These are phyloP conservation scores for Coemansia sp. DNA, from an alignment of 192 early-diverging fungal species.

Conservation along the genomic window DNA sequence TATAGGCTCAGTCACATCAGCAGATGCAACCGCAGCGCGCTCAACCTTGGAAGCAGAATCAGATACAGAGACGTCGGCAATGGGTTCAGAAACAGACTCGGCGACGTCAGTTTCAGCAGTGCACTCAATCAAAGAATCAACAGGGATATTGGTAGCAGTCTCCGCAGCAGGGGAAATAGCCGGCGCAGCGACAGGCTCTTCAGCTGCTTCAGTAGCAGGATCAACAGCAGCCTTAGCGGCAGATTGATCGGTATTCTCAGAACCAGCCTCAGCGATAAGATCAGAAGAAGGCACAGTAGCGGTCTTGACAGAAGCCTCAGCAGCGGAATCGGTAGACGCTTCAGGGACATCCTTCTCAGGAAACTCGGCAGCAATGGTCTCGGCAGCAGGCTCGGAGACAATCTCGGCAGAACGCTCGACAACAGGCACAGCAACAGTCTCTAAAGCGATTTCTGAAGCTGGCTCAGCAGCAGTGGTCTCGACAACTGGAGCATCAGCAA, in stretches of 20 bases:
- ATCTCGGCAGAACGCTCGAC: background rate
- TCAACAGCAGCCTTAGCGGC: background rate
- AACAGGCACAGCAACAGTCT: background rate
- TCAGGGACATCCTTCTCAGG: background rate
- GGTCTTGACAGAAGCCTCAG: background rate
- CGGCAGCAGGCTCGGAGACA: background rate
- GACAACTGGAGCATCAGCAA: no score
- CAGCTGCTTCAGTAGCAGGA: background rate
- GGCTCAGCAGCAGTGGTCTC: constrained; percentile 1
- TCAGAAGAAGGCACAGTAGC: background rate
- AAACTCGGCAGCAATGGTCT: background rate
- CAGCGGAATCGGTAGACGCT: background rate
- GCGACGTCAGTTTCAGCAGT: background rate
- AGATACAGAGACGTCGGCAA: background rate
- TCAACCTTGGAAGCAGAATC: background rate
- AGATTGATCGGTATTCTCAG: background rate
- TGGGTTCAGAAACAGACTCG: background rate
- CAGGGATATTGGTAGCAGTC: background rate
- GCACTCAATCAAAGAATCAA: background rate
- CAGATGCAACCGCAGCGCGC: constrained; percentile 3
- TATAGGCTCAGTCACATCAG: constrained; percentile 1
- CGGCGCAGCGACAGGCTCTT: background rate
- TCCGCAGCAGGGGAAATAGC: background rate
- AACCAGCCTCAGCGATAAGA: background rate
- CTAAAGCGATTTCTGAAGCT: background rate